Evolutionary conservation across 2,329 filamentous ascomycete species (phyloP).

Genomic region (Fusarium sp.): DNA sequence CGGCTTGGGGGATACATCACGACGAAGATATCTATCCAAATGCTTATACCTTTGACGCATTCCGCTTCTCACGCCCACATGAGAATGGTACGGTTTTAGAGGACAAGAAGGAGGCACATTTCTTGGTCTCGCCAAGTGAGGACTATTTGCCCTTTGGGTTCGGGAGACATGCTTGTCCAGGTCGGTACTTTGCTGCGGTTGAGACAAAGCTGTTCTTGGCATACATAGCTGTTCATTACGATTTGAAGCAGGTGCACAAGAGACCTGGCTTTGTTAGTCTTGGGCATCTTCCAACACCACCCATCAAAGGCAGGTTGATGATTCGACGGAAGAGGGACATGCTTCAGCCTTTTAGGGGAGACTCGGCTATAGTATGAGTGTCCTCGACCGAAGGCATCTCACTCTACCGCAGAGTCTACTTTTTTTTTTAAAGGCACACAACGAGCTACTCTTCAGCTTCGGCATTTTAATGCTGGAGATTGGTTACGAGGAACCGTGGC

Average conservation of each 20-base stretch:
- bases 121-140: background rate
- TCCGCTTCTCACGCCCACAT: background rate
- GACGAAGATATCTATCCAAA: background rate
- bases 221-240: background rate
- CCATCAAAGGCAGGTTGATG: background rate
- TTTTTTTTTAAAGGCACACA: background rate
- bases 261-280: background rate
- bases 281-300: background rate
- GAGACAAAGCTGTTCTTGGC: background rate
- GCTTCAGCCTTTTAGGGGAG: background rate
- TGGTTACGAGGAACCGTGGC: background rate
- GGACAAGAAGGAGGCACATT: background rate
- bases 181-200: background rate
- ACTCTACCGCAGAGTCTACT: background rate
- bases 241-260: background rate
- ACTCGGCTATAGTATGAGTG: background rate
- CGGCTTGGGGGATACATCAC: background rate
- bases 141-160: background rate
- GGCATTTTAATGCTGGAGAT: background rate
- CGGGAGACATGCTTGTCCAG: background rate
- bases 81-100: background rate
- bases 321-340: accelerated
- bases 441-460: background rate
- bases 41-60: background rate
- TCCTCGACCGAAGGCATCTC: background rate